These are phyloP conservation scores for Blakeslea trispora DNA, from an alignment of 371 early-diverging fungal species.

Conservation along the genomic window DNA sequence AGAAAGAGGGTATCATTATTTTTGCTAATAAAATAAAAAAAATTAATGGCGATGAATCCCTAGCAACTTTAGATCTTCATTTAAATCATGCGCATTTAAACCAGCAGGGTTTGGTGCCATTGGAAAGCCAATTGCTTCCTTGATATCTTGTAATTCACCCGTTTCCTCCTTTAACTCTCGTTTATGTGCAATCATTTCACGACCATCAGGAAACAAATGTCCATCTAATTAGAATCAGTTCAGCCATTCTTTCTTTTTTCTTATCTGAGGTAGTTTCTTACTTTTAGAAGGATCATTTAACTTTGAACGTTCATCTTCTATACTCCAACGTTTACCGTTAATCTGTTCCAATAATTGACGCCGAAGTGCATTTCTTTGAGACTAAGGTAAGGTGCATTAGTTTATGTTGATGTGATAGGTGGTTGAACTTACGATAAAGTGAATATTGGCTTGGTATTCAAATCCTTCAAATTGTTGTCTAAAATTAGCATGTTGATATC, in stretches of 20 bases:
- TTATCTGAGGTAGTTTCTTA: no score
- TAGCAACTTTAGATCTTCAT: constrained; percentile 49
- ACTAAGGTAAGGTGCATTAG: no score
- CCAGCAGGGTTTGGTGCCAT: constrained; percentile 43
- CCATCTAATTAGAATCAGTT: no score
- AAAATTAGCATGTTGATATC: constrained; percentile 50
- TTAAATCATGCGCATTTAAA: constrained; percentile 39
- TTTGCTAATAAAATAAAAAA: constrained; percentile 2
- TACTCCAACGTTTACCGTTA: constrained; percentile 21
- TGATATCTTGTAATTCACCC: constrained; percentile 48
- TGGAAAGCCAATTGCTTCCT: constrained; percentile 50
- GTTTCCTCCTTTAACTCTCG: constrained; percentile 41
- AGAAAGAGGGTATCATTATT: constrained; percentile 3
- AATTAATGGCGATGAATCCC: constrained; percentile 23
- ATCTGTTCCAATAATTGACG: constrained; percentile 18
- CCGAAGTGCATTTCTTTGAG: constrained; percentile 36
- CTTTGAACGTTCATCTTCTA: constrained; percentile 30
- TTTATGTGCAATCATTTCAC: constrained; percentile 38
- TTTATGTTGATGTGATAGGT: no score
- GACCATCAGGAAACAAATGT: constrained; percentile 30
- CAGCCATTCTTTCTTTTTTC: no score
- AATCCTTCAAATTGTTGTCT: constrained; percentile 52
- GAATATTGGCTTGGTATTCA: constrained; percentile 58
- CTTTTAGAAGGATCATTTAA: constrained; percentile 20
- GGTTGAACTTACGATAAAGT: constrained; percentile 53